These are phyloP conservation scores for Biscogniauxia marginata DNA, from an alignment of 2,329 filamentous ascomycete genomes.

Conservation along the genomic window DNA sequence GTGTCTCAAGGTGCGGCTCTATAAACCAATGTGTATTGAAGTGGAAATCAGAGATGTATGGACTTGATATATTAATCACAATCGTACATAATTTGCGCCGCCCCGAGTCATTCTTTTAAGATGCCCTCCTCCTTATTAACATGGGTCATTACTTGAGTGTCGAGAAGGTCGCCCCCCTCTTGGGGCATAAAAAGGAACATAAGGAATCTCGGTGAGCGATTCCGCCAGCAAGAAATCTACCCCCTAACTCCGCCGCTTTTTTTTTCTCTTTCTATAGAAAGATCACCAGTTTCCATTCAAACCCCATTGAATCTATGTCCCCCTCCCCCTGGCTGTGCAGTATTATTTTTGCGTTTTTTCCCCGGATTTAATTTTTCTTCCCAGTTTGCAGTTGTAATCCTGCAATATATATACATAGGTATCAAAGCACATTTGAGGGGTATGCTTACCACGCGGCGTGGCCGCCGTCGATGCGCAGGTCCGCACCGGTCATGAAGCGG, in stretches of 20 bases:
- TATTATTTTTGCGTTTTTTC: not conserved
- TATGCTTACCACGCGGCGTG: constrained; percentile 56
- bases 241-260: not conserved
- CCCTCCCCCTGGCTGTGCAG: not conserved
- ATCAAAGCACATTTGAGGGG: not conserved
- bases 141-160: too few species aligned
- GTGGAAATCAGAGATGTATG: too few species aligned
- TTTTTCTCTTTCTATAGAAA: not conserved
- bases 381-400: not conserved
- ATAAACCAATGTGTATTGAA: too few species aligned
- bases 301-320: not conserved
- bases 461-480: constrained; percentile 70
- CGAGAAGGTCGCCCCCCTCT: too few species aligned
- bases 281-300: not conserved
- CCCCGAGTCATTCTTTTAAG: too few species aligned
- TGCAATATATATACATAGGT: not conserved
- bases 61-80: too few species aligned
- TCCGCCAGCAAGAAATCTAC: too few species aligned
- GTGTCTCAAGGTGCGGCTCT: too few species aligned
- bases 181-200: too few species aligned
- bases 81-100: too few species aligned
- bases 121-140: too few species aligned
- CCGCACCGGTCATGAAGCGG: constrained; percentile 68
- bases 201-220: too few species aligned
- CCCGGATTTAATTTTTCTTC: not conserved